Percentiles rank a stretch among this genome's conserved stretches.
Evolutionary conservation across 805 yeast genomes (phyloP).

Genomic region (Grigorovia humatica): DNA sequence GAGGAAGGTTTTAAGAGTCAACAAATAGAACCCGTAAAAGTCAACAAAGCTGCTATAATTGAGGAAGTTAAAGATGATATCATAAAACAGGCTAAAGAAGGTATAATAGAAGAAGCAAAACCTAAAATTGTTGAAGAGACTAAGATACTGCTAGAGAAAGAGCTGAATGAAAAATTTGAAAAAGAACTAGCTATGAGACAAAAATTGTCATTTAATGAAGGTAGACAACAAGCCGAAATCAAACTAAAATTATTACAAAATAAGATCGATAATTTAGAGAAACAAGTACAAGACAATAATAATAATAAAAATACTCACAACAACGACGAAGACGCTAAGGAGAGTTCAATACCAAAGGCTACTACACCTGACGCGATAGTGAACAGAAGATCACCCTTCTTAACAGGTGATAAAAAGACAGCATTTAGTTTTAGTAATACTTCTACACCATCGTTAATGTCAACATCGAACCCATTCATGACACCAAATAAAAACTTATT

Average conservation of each 20-base stretch:
- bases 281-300: background rate
- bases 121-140: no score
- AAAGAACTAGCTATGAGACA: slow-evolving; percentile 6
- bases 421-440: background rate
- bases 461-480: background rate
- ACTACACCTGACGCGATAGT: background rate
- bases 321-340: background rate
- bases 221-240: slow-evolving; percentile 13
- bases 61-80: slow-evolving; percentile 3
- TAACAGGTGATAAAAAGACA: background rate
- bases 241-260: slow-evolving; percentile 21
- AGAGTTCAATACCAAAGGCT: background rate
- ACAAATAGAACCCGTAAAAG: no score
- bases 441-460: background rate
- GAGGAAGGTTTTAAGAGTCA: slow-evolving; percentile 21
- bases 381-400: background rate
- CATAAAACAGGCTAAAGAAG: background rate
- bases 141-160: background rate
- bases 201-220: slow-evolving; percentile 16
- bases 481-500: background rate
- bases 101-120: slow-evolving; percentile 9
- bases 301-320: background rate
- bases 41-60: slow-evolving; percentile 32
- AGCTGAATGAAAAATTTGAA: slow-evolving; percentile 7
- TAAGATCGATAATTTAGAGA: slow-evolving; percentile 22